Base-by-base conservation (phyloP, 2,329 filamentous ascomycete genomes). In the Exophiala sideris region DNA sequence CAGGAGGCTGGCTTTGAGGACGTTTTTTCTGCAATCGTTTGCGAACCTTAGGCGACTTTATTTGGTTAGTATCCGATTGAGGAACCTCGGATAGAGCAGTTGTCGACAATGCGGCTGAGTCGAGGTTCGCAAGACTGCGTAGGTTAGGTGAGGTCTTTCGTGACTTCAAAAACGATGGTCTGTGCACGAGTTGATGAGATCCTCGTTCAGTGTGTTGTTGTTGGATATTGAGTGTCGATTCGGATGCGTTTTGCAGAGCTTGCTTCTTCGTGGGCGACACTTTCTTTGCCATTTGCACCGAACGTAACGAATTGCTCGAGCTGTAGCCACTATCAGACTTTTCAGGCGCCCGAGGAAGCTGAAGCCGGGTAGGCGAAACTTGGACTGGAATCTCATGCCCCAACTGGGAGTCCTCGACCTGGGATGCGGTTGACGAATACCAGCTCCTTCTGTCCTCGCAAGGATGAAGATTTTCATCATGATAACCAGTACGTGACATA, bases 301-400 rank as follows among this genome's bases (percentile, higher is more conserved):
- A 59, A 20, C 52, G 50, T 11, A 63, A 45, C 8, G 63, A 65
- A 20, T 49, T 54, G 34, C 48, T 56, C 11, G 63, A 65, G 50
- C 60, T 62, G 54, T 65, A 65, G 18, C 63, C 63, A 50, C 60
- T 63, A 34, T 65, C 63, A 38, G 57, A 60, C 20, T 64, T 63
- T 41, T 49, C 47, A 10, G 52, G 34, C 2, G 47, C 33, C 18
- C 34, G 46, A 38, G 50, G 54, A 36, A 48, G 51, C 32, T 50
- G 48, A 36, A 54, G 40, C 18, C 39, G 20, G 20, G 47, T 16
- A 5, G 24, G 39, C 12, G 52, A 54, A 5, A 20, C 48, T 51
- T 54, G 48, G 11, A 51, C 35, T 40, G 60, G 54, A 11, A 57
- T 51, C 35, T 60, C 59, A 24, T 59, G 38, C 5, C 48, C 52